Evolutionary conservation across 164 flowering plant species (phyloP).

Genomic region (Litsea cubeba): DNA sequence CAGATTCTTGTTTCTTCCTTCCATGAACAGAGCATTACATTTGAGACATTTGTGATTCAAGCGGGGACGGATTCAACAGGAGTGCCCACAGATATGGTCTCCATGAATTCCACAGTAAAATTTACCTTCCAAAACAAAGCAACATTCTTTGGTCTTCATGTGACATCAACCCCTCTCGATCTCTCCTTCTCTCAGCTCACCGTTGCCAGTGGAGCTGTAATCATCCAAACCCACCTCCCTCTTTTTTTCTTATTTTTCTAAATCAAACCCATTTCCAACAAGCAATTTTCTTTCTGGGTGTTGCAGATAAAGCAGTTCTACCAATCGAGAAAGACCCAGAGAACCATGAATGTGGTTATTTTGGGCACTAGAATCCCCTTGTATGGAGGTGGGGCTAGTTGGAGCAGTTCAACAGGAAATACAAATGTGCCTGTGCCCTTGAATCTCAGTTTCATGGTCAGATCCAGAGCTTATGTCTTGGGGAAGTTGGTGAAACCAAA

Average conservation of each 20-base stretch:
- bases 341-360: conserved; percentile 38
- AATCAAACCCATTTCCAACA: background rate
- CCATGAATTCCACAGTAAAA: conserved; percentile 70
- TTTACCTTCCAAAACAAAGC: conserved; percentile 69
- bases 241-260: background rate
- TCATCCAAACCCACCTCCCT: conserved; percentile 20
- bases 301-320: conserved; percentile 74
- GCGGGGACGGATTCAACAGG: conserved; percentile 80
- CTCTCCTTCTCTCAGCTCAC: conserved; percentile 58
- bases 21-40: conserved; percentile 52
- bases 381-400: conserved; percentile 68
- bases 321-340: conserved; percentile 73
- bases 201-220: conserved; percentile 64
- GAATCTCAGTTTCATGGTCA: conserved; percentile 46
- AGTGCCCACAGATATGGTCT: conserved; percentile 80
- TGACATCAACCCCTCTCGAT: conserved; percentile 61
- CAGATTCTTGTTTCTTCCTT: background rate
- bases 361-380: conserved; percentile 66
- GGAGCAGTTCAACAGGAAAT: conserved; percentile 57
- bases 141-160: conserved; percentile 88
- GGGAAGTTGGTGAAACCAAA: conserved; percentile 82
- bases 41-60: conserved; percentile 60
- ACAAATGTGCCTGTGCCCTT: conserved; percentile 45
- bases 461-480: conserved; percentile 73
- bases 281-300: background rate